These are phyloP conservation scores for Physcomitrellopsis africana DNA, from an alignment of 225 moss, liverwort and hornwort genomes.

Conservation along the genomic window DNA sequence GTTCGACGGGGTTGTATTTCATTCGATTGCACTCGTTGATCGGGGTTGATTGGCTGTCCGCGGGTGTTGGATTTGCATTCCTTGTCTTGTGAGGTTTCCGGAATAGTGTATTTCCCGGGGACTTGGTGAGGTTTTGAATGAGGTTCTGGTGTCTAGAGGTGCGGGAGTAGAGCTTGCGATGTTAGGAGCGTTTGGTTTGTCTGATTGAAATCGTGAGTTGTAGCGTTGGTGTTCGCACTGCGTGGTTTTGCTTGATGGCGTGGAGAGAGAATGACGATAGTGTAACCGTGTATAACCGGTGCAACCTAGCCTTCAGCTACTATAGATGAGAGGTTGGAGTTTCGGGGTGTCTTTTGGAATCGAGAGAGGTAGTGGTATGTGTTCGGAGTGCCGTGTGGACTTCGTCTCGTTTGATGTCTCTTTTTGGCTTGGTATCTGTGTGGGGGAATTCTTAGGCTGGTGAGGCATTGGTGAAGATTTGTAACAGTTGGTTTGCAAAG, in stretches of 20 bases:
- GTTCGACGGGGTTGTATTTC: not conserved
- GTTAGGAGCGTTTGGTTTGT: not conserved
- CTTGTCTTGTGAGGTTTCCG: not conserved
- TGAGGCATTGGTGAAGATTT: constrained; percentile 10
- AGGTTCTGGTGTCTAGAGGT: constrained; percentile 7
- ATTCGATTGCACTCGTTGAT: not conserved
- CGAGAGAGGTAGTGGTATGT: constrained; percentile 25
- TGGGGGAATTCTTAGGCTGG: not conserved
- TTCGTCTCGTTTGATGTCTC: not conserved
- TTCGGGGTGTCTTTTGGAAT: not conserved
- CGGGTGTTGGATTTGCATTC: constrained; percentile 3
- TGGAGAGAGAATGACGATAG: constrained; percentile 31
- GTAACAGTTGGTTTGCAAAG: constrained; percentile 8
- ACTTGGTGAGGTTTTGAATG: constrained; percentile 19
- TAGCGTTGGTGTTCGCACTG: constrained; percentile 8
- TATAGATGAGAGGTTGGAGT: constrained; percentile 34
- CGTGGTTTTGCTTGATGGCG: constrained; percentile 10
- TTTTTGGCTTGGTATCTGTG: not conserved
- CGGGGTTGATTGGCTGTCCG: too few species aligned
- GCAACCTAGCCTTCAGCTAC: not conserved
- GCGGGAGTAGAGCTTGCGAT: not conserved
- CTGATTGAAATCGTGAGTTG: constrained; percentile 38
- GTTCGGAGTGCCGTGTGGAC: constrained; percentile 12
- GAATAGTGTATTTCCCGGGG: not conserved
- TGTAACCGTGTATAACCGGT: constrained; percentile 4